Base-by-base conservation (phyloP, 805 yeast species). In the Metschnikowia colocasiae region DNA sequence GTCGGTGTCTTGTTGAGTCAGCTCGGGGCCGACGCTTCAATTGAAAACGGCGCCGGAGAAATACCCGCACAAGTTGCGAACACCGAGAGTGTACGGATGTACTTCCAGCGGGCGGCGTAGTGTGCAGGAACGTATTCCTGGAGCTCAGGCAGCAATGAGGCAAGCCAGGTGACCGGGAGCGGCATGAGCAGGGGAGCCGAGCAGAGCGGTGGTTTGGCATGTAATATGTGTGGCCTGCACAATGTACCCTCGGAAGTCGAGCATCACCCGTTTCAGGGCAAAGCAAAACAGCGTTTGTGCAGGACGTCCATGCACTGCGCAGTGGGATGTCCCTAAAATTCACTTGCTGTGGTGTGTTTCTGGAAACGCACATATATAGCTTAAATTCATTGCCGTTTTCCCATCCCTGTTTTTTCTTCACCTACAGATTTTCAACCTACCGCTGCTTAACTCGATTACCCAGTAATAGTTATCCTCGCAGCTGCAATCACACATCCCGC, bases 21-120 rank as follows among this genome's bases (percentile, higher is more conserved):
- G 44, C 68, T 75, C 4, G 92, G 92, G 0, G 97, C 96, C 0
- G 89, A 86, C 54, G 62, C 71, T 9, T 64, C 59, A 18, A 47
- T 71, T 12, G 67, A 66, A 42, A 80, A 76, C 53, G 50, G 57
- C 1, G 85, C 81, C 10, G 88, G 83, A 2, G 67, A 76, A 47
- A 74, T 58, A 4, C 61, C 75, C 7, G 51, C 50, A n/a, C 63
- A 64, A 45, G 73, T 68, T 22, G 61, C 68, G 20, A 72, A 61
- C 15, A 70, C 65, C 46, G 68, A 62, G 9, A 62, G 60, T 40
- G 71, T 69, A 15, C 62, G 59, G 38, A 38, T 19, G 40, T 50
- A 41, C 31, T 51, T 47, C 29, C 46, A 48, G 22, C 38, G 15
- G 19, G 38, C 35, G 26, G 34, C 13, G 13, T 25, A 37, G 22